Percentiles rank a stretch among this genome's conserved stretches.
These are phyloP conservation scores for Thelonectria blattea DNA, from an alignment of 2,329 filamentous ascomycete species.

Conservation along the genomic window DNA sequence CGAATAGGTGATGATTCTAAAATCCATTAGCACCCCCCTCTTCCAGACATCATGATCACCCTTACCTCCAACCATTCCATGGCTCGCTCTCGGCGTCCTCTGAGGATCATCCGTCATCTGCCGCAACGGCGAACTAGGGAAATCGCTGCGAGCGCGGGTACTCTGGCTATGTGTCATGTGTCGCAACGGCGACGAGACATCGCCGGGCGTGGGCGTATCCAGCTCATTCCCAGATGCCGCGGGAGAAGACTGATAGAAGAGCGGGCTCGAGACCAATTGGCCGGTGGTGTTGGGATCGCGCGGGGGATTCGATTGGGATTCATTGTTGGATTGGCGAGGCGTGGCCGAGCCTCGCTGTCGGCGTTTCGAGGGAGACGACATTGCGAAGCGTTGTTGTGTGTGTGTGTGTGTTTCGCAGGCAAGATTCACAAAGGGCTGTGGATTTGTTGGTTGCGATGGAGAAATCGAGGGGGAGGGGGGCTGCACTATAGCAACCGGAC, in stretches of 20 bases:
- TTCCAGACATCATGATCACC: neutral
- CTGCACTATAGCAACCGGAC: slow-evolving; percentile 30
- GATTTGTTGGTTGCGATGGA: slow-evolving; percentile 32
- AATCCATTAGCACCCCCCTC: slow-evolving; percentile 15
- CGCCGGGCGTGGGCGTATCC: slow-evolving; percentile 40
- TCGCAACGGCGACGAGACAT: slow-evolving; percentile 60
- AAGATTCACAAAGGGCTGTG: slow-evolving; percentile 26
- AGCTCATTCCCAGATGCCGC: slow-evolving; percentile 36
- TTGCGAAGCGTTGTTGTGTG: slow-evolving; percentile 31
- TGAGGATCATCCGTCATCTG: slow-evolving; percentile 65
- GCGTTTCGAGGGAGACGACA: slow-evolving; percentile 55
- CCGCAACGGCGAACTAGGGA: slow-evolving; percentile 65
- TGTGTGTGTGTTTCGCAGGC: slow-evolving; percentile 4
- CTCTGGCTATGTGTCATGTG: slow-evolving; percentile 65
- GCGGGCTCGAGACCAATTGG: slow-evolving; percentile 75
- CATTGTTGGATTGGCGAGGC: slow-evolving; percentile 51
- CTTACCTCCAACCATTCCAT: slow-evolving; percentile 67
- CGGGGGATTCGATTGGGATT: slow-evolving; percentile 50
- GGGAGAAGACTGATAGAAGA: slow-evolving; percentile 71
- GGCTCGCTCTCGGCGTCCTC: slow-evolving; percentile 73
- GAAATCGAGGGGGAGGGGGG: slow-evolving; percentile 35
- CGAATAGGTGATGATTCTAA: slow-evolving; percentile 90
- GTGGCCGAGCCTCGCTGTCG: slow-evolving; percentile 56
- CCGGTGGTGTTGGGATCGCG: slow-evolving; percentile 51
- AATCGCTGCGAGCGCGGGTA: slow-evolving; percentile 45